phyloP scores from a whole-genome alignment of 768 basidiomycete genomes.

The Calocybe gangraenosa region DNA sequence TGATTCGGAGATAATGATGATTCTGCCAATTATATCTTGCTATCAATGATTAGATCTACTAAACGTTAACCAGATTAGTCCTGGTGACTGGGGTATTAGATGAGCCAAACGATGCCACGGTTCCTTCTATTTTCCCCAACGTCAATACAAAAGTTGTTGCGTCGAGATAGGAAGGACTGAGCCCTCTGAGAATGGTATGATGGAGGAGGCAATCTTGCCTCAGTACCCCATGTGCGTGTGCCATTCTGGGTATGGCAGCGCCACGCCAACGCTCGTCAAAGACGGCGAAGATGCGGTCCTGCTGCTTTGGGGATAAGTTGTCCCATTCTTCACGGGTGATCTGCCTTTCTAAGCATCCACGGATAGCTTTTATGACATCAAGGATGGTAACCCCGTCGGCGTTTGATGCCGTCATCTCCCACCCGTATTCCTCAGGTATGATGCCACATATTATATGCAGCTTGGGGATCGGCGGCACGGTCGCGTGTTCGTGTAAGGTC shows the following conservation, averaged over 20 bases:
- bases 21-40: too few species aligned
- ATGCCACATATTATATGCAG: constrained; percentile 44
- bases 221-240: constrained; percentile 37
- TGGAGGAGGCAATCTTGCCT: constrained; percentile 46
- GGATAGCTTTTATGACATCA: constrained; percentile 45
- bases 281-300: constrained; percentile 31
- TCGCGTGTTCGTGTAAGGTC: constrained; percentile 41
- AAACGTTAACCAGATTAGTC: too few species aligned
- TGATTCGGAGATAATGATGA: too few species aligned
- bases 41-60: too few species aligned
- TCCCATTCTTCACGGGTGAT: constrained; percentile 42
- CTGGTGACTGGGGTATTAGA: too few species aligned
- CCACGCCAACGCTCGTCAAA: constrained; percentile 44
- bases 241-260: constrained; percentile 29
- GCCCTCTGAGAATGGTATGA: constrained; percentile 49
- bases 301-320: constrained; percentile 35
- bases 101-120: too few species aligned
- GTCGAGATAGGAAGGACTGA: constrained; percentile 34
- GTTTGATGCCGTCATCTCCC: constrained; percentile 39
- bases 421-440: constrained; percentile 37
- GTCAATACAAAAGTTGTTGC: constrained; percentile 44
- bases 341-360: constrained; percentile 30
- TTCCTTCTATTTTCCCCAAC: too few species aligned
- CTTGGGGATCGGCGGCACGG: constrained; percentile 31
- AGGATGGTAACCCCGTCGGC: constrained; percentile 43